phyloP scores from a whole-genome alignment of 345 rosid genomes.

The Eucalyptus sideroxylon region DNA sequence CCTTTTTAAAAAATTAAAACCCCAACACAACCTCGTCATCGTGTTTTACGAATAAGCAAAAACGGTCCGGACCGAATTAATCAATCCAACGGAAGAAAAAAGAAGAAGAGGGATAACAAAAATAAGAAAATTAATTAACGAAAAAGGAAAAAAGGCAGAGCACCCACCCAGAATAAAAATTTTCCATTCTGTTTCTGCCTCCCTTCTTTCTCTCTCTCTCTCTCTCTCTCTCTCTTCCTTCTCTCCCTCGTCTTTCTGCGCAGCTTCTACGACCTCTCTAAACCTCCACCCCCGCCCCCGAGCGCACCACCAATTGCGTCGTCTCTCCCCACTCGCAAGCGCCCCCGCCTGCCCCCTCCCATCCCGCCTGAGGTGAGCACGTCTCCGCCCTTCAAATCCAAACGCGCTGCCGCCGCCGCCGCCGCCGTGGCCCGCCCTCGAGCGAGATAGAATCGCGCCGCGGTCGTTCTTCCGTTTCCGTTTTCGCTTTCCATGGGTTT shows the following conservation, averaged over 20 bases:
- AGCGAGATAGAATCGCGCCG: too few relatives aligned
- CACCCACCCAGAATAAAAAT: background rate
- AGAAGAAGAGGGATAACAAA: background rate
- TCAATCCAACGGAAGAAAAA: background rate
- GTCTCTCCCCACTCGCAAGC: background rate
- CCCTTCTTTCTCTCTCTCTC: conserved; percentile 2
- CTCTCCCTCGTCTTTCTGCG: background rate
- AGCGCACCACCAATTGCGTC: background rate
- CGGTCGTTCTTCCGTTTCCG: background rate
- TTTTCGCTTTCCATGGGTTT: background rate
- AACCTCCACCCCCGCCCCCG: background rate
- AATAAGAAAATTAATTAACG: background rate
- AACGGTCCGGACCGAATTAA: background rate
- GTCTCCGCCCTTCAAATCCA: background rate
- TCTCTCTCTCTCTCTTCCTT: background rate
- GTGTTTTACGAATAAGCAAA: background rate
- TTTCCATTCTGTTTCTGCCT: conserved; percentile 7
- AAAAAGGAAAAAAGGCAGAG: background rate
- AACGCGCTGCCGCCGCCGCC: background rate
- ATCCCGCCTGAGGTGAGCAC: background rate
- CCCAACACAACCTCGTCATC: background rate
- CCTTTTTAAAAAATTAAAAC: background rate
- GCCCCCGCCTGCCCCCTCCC: background rate
- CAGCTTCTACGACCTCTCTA: conserved; percentile 26
- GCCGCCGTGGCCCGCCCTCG: background rate